Conservation (phyloP, 73 alveolate species). For the Paramecium sexaurelia region DNA sequence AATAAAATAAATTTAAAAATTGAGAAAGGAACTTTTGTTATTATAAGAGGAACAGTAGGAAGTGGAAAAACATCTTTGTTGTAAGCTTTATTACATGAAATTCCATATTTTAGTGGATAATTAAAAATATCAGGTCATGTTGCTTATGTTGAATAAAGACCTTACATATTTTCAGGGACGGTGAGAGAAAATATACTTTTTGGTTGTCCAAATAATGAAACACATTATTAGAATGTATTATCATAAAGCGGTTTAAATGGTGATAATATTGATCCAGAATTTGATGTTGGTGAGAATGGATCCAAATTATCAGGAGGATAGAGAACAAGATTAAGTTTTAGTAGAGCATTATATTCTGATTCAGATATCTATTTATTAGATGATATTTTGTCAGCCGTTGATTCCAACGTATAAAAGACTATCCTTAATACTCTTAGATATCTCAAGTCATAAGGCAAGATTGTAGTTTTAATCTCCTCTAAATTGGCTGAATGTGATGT, state of each 20-base stretch:
- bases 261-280: slow-evolving; percentile 79
- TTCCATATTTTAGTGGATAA: slow-evolving; percentile 41
- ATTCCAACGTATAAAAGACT: slow-evolving; percentile 61
- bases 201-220: slow-evolving; percentile 77
- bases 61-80: slow-evolving; percentile 80
- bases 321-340: slow-evolving; percentile 84
- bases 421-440: not conserved
- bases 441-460: not conserved
- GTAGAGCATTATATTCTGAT: slow-evolving; percentile 86
- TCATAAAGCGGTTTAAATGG: slow-evolving; percentile 70
- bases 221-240: slow-evolving; percentile 71
- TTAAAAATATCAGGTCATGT: slow-evolving; percentile 74
- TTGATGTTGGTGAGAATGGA: slow-evolving; percentile 84
- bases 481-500: not conserved
- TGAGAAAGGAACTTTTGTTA: slow-evolving; percentile 55
- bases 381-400: slow-evolving; percentile 77
- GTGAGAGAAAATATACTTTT: slow-evolving; percentile 85
- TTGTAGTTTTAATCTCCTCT: not conserved
- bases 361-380: slow-evolving; percentile 76
- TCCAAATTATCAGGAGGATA: slow-evolving; percentile 83
- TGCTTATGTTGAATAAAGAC: slow-evolving; percentile 91
- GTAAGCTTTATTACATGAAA: slow-evolving; percentile 71
- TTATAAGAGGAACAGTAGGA: slow-evolving; percentile 82
- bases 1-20: slow-evolving; percentile 31
- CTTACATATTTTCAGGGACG: slow-evolving; percentile 89